phyloP scores from a whole-genome alignment of 306 rosid species.

The Castanea mollissima region DNA sequence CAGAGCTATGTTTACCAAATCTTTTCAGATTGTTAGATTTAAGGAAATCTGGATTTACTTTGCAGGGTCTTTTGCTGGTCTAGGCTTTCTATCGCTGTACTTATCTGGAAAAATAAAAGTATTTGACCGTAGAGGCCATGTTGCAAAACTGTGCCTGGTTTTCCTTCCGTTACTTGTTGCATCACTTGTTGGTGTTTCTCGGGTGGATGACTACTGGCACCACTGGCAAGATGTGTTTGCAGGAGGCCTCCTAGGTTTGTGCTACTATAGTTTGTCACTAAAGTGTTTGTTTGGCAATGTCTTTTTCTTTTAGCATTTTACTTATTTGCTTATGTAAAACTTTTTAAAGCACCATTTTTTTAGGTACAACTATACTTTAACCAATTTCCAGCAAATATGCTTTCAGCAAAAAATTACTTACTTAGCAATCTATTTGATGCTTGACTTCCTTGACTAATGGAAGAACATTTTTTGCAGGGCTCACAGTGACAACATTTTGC shows the following conservation, averaged over 20 bases:
- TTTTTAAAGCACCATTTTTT: too few relatives aligned
- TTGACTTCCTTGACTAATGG: slow-evolving; percentile 4
- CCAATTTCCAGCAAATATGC: too few relatives aligned
- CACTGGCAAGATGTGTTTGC: slow-evolving; percentile 94
- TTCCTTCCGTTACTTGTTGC: slow-evolving; percentile 76
- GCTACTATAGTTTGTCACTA: slow-evolving; percentile 5
- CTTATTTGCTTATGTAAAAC: too few relatives aligned
- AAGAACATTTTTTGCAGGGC: slow-evolving; percentile 50
- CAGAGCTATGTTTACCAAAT: neutral
- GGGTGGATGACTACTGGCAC: slow-evolving; percentile 94
- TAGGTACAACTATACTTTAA: too few relatives aligned
- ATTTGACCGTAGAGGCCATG: slow-evolving; percentile 68
- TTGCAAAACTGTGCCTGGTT: slow-evolving; percentile 73
- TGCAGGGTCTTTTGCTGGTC: slow-evolving; percentile 93
- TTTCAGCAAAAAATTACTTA: too few relatives aligned
- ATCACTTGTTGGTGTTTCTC: slow-evolving; percentile 81
- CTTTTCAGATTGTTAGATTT: slow-evolving; percentile 3
- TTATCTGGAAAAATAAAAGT: slow-evolving; percentile 73
- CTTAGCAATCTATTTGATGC: slow-evolving; percentile 7
- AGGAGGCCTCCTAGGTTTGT: slow-evolving; percentile 80
- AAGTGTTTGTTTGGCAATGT: neutral
- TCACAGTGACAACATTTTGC: slow-evolving; percentile 67
- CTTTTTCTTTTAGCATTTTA: too few relatives aligned
- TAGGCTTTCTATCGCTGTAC: slow-evolving; percentile 76
- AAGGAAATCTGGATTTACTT: slow-evolving; percentile 23